Evolutionary conservation across 2,329 filamentous ascomycete species (phyloP).

Genomic region (Sporothrix humicola): DNA sequence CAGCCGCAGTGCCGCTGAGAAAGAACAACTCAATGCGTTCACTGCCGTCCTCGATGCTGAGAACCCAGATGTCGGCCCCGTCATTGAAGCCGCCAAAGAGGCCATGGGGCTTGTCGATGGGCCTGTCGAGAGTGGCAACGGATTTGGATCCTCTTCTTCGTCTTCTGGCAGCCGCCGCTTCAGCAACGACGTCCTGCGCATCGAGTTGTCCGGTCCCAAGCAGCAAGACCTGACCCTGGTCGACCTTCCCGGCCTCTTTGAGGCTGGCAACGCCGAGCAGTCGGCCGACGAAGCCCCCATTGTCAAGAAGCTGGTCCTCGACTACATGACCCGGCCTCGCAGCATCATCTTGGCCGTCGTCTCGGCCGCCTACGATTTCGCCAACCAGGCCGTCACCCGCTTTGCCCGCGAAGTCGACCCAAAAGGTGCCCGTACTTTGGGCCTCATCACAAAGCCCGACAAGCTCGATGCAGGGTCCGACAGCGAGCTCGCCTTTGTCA

Average conservation of each 20-base stretch:
- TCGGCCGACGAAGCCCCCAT: constrained; percentile 51
- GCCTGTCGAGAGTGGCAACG: too few species aligned
- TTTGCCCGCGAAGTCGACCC: constrained; percentile 50
- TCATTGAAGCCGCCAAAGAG: constrained; percentile 50
- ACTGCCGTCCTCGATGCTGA: constrained; percentile 35
- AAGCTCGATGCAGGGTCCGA: constrained; percentile 46
- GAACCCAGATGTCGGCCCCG: constrained; percentile 41
- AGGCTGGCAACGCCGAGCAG: constrained; percentile 55
- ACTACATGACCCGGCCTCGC: constrained; percentile 61
- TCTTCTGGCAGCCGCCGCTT: constrained; percentile 44
- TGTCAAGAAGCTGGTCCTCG: constrained; percentile 55
- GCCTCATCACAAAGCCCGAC: constrained; percentile 65
- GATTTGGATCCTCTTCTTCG: too few species aligned
- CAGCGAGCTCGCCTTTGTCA: constrained; percentile 49
- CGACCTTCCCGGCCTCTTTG: constrained; percentile 63
- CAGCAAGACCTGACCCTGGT: constrained; percentile 62
- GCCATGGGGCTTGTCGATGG: constrained; percentile 55
- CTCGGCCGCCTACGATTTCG: constrained; percentile 61
- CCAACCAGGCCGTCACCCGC: constrained; percentile 63
- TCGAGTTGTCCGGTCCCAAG: constrained; percentile 56
- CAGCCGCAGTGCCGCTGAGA: constrained; percentile 41
- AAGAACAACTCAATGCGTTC: constrained; percentile 43
- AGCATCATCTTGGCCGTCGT: constrained; percentile 67
- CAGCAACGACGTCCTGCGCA: constrained; percentile 53
- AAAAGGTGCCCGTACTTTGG: constrained; percentile 53